A percentile compares a stretch with the other conserved stretches of the same genome.
These are phyloP conservation scores for Diutina sp. DNA, from an alignment of 1,139 yeast species.

Conservation along the genomic window DNA sequence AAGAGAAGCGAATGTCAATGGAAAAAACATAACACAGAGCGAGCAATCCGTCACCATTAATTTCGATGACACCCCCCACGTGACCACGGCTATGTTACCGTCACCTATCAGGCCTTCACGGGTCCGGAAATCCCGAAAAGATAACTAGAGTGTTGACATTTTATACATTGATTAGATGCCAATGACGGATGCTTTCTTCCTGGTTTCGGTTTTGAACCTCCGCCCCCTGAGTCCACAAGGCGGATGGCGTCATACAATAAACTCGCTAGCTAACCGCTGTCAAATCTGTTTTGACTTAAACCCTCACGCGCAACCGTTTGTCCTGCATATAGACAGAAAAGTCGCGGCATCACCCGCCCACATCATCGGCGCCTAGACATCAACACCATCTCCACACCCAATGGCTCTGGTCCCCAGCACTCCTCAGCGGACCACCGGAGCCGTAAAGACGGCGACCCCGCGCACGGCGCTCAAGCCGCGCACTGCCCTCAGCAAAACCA, in stretches of 20 bases:
- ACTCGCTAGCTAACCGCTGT: neutral
- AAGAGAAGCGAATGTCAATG: too few relatives aligned
- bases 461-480: neutral
- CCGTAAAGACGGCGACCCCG: neutral
- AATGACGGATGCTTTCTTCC: too few relatives aligned
- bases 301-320: neutral
- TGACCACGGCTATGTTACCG: too few relatives aligned
- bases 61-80: too few relatives aligned
- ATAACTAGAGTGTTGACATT: too few relatives aligned
- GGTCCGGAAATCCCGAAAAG: too few relatives aligned
- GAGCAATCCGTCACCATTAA: too few relatives aligned
- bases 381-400: neutral
- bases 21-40: too few relatives aligned
- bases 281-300: neutral
- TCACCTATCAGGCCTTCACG: too few relatives aligned
- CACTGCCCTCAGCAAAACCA: neutral
- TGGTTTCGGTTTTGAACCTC: too few relatives aligned
- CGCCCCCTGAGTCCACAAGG: too few relatives aligned
- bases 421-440: neutral
- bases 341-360: neutral
- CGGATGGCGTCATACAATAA: neutral
- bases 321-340: neutral
- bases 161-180: too few relatives aligned
- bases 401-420: slow-evolving; percentile 1
- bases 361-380: neutral